These are phyloP conservation scores for Passiflora organensis DNA, from an alignment of 345 rosid species.

Conservation along the genomic window DNA sequence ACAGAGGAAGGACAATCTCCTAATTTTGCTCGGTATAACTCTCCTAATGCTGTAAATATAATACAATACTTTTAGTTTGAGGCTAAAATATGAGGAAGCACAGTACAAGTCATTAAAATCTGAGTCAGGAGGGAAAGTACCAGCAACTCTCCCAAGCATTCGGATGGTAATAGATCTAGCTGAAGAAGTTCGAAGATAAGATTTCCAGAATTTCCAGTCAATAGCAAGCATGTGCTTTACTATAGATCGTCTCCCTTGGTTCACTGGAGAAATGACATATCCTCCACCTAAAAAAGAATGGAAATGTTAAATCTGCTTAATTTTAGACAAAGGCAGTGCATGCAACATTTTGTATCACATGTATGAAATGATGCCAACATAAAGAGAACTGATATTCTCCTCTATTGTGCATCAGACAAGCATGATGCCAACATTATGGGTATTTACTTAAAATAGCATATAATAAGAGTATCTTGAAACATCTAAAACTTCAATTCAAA, in stretches of 20 bases:
- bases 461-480: no score
- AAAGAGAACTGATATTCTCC: no score
- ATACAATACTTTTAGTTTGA: neutral
- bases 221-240: slow-evolving; percentile 98
- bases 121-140: slow-evolving; percentile 26
- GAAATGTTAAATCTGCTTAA: no score
- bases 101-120: neutral
- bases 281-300: slow-evolving; percentile 72
- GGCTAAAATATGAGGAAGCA: neutral
- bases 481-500: slow-evolving; percentile 15
- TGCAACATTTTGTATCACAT: no score
- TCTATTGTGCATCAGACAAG: no score
- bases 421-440: no score
- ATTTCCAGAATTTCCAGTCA: slow-evolving; percentile 94
- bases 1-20: slow-evolving; percentile 52
- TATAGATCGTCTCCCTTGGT: slow-evolving; percentile 65
- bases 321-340: no score
- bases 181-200: slow-evolving; percentile 58
- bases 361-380: no score
- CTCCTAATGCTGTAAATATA: slow-evolving; percentile 63
- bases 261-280: slow-evolving; percentile 75
- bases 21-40: slow-evolving; percentile 63
- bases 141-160: slow-evolving; percentile 91
- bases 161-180: slow-evolving; percentile 71
- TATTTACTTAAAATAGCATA: no score